These are phyloP conservation scores for Monosporascus ibericus DNA, from an alignment of 2,329 filamentous ascomycete genomes.

Conservation along the genomic window DNA sequence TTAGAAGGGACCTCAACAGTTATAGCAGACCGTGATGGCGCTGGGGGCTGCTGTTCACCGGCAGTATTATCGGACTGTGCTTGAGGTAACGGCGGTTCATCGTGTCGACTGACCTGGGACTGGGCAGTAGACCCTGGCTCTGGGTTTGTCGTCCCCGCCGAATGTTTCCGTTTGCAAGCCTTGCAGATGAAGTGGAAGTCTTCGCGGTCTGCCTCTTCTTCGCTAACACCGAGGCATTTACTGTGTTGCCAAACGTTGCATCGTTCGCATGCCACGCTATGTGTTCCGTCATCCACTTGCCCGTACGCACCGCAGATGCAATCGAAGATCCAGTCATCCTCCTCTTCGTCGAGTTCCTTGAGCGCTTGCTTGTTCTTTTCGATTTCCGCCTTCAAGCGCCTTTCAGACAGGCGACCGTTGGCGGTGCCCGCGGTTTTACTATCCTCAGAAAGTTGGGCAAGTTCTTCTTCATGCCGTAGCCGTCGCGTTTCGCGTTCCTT, in stretches of 20 bases:
- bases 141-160: conserved; percentile 52
- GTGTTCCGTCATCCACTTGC: conserved; percentile 88
- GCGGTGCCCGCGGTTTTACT: conserved; percentile 53
- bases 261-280: conserved; percentile 87
- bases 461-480: conserved; percentile 75
- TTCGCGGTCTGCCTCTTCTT: conserved; percentile 72
- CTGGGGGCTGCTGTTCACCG: conserved; percentile 8
- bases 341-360: conserved; percentile 59
- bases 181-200: conserved; percentile 85
- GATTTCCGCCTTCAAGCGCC: conserved; percentile 75
- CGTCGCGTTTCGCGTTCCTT: conserved; percentile 82
- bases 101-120: conserved; percentile 40
- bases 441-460: conserved; percentile 72
- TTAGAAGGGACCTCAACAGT: conserved; percentile 16
- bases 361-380: conserved; percentile 73
- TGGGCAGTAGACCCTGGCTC: conserved; percentile 45
- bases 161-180: conserved; percentile 63
- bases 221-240: conserved; percentile 76
- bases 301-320: conserved; percentile 88
- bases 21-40: conserved; percentile 5
- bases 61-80: conserved; percentile 17
- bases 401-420: conserved; percentile 64
- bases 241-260: conserved; percentile 98
- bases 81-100: conserved; percentile 16
- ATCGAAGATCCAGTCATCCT: conserved; percentile 91